Percentiles rank a stretch among this genome's conserved stretches.
These are phyloP conservation scores for Nemania diffusa DNA, from an alignment of 2,329 filamentous ascomycete species.

Conservation along the genomic window DNA sequence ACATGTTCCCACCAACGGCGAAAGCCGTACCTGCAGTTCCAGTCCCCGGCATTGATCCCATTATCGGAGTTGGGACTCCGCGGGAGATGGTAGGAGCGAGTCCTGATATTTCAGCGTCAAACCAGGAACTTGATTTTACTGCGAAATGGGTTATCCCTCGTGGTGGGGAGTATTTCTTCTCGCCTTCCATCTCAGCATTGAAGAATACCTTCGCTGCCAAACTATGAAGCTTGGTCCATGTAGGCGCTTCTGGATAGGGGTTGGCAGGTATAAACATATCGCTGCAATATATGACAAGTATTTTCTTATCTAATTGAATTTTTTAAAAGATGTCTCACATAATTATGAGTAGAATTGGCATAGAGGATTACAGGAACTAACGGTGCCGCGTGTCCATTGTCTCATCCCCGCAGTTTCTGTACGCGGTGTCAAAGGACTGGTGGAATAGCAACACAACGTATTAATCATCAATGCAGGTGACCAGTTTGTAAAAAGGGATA, in stretches of 20 bases:
- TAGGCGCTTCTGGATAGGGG: background rate
- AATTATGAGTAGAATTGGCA: no score
- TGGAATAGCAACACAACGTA: background rate
- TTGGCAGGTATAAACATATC: no score
- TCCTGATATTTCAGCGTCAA: constrained; percentile 36
- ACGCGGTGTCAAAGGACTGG: background rate
- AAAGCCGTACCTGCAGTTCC: constrained; percentile 8
- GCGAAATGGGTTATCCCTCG: constrained; percentile 54
- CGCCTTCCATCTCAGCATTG: constrained; percentile 53
- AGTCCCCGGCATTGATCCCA: constrained; percentile 35
- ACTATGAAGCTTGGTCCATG: background rate
- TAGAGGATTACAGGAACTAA: no score
- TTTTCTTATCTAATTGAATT: no score
- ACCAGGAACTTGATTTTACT: constrained; percentile 38
- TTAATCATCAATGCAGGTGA: no score
- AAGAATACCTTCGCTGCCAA: constrained; percentile 35
- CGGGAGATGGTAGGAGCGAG: constrained; percentile 45
- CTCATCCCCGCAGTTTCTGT: no score
- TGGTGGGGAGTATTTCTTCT: constrained; percentile 60
- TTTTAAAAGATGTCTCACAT: no score
- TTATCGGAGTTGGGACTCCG: constrained; percentile 33
- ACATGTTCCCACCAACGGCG: constrained; percentile 31
- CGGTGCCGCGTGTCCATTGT: no score
- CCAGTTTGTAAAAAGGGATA: no score
- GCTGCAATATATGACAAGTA: no score